Evolutionary conservation across 2,329 filamentous ascomycete genomes (phyloP).

Genomic region (Ceratocystis harringtonii): DNA sequence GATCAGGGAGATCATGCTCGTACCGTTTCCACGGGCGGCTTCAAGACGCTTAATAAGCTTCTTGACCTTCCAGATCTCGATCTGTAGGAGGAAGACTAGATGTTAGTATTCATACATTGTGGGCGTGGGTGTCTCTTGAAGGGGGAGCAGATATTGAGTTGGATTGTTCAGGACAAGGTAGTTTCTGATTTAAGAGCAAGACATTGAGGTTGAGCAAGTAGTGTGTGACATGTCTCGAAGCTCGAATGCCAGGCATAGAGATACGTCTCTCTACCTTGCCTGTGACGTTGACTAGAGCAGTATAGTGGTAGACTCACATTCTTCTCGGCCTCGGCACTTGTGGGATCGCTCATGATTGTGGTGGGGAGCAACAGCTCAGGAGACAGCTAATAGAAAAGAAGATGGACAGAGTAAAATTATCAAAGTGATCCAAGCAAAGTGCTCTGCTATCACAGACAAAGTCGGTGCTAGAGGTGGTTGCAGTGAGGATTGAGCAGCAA

Average conservation of each 20-base stretch:
- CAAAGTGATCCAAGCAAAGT: slow-evolving; percentile 2
- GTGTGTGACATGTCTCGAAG: neutral
- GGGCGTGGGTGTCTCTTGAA: neutral
- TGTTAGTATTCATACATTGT: neutral
- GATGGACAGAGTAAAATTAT: neutral
- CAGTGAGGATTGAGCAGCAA: slow-evolving; percentile 4
- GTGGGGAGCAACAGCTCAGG: slow-evolving; percentile 17
- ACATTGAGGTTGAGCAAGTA: neutral
- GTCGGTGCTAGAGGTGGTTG: slow-evolving; percentile 17
- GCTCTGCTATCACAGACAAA: slow-evolving; percentile 20
- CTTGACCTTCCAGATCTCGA: slow-evolving; percentile 93
- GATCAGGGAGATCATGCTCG: slow-evolving; percentile 98
- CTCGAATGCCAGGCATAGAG: neutral
- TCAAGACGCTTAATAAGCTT: slow-evolving; percentile 99
- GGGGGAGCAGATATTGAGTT: neutral
- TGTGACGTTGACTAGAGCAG: neutral
- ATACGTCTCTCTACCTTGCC: neutral
- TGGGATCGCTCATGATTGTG: slow-evolving; percentile 68
- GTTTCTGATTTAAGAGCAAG: neutral
- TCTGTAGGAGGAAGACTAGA: slow-evolving; percentile 28
- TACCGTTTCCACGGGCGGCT: slow-evolving; percentile 93
- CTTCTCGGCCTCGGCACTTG: slow-evolving; percentile 92
- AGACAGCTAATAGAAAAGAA: slow-evolving; percentile 17
- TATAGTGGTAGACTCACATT: slow-evolving; percentile 45
- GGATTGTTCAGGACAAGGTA: neutral